phyloP scores from a whole-genome alignment of 306 rosid species.

The Begonia peltatifolia region DNA sequence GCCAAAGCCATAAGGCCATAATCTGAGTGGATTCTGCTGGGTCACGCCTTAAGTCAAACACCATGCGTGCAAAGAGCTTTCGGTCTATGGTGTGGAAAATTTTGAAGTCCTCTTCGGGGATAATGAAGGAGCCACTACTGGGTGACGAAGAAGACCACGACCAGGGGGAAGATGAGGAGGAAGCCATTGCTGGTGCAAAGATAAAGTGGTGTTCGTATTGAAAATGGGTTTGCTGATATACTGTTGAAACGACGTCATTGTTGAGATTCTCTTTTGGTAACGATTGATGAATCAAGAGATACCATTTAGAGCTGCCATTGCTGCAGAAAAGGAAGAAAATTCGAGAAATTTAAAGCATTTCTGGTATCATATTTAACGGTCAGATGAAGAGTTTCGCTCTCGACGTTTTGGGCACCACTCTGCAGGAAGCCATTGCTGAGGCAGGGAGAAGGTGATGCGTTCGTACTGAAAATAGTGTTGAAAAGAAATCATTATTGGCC shows the following conservation, averaged over 20 bases:
- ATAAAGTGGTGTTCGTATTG: neutral
- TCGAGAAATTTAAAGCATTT: neutral
- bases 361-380: constrained; percentile 4
- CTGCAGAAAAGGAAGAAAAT: constrained; percentile 7
- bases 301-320: constrained; percentile 10
- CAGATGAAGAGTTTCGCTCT: too few species aligned
- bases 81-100: constrained; percentile 49
- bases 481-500: constrained; percentile 10
- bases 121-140: neutral
- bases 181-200: constrained; percentile 5
- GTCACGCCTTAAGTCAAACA: constrained; percentile 25
- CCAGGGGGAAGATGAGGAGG: constrained; percentile 1
- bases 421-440: neutral
- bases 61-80: constrained; percentile 29
- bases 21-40: constrained; percentile 20
- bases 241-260: constrained; percentile 10
- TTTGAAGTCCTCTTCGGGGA: constrained; percentile 34
- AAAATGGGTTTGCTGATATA: constrained; percentile 7
- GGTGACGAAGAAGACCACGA: neutral
- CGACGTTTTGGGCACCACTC: too few species aligned
- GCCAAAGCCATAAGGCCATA: constrained; percentile 57
- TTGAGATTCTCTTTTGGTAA: neutral
- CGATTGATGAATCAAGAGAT: neutral
- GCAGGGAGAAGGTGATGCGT: neutral
- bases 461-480: neutral